Base-by-base conservation (phyloP, 2,329 filamentous ascomycete species). In the Alternaria dauci region DNA sequence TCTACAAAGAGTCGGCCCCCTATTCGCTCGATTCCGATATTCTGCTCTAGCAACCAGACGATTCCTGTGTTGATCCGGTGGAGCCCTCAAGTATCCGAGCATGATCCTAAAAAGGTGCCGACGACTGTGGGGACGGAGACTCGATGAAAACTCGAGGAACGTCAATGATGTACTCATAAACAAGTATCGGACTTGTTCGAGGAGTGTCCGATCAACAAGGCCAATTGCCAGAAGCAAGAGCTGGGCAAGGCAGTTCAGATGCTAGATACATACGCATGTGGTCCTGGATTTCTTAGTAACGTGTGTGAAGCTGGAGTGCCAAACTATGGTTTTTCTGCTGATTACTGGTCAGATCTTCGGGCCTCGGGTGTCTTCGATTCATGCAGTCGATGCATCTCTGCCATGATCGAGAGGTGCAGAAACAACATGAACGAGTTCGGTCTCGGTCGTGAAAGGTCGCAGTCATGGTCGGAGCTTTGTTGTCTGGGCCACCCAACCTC, bases 251-350 rank as follows among this genome's bases (percentile, higher is more conserved):
- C 41, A 20, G 20, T 55, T n/a, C 50, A 30, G 43, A 59, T 59
- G 59, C 55, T 63, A 9, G 57, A 66, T 44, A 62, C 51, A n/a
- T 55, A 62, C 51, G 58, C 55, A 4, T 62, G 55, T 20, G 58
- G 61, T 1, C n/a, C 36, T 9, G 55, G 58, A 4, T 62, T 66
- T 30, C 18, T 60, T 14, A 59, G 58, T 9, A 47, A 57, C 3
- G 52, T 60, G 43, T 2, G 30, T 26, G 9, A 16, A 20, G 16
- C 9, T 12, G 12, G 8, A n/a, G 16, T 36, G 38, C 25, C 25
- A 5, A 32, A 9, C 26, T 14, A 41, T 8, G 14, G 16, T 18
- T 25, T 5, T 12, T 12, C 8, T 23, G 26, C 9, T 28, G 28
- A 46, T 23, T 5, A 20, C 12, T 43, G 8, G 36, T 11, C 25